Evolutionary conservation across 2,329 filamentous ascomycete species (phyloP), one percentile per base, ranked within the genome.

Genomic region (Laburnicola sp.): DNA sequence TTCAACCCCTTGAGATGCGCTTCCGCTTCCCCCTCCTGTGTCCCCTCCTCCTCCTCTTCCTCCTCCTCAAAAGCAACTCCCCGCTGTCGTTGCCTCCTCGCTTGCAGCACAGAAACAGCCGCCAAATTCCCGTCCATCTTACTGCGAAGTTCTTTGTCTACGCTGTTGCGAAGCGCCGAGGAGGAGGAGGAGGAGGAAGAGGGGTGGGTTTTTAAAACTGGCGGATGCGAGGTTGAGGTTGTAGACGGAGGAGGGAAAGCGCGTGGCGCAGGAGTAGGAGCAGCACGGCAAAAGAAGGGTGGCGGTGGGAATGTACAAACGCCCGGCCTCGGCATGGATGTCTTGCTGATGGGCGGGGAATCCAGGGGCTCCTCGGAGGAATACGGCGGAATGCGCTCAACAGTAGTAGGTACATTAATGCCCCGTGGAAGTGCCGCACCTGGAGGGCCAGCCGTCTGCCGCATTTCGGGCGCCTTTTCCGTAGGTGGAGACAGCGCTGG

Each of bases 391-490:
- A 25, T 28, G 7, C 10, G n/a, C 3, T 35, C 23, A 25, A 7
- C 31, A 11, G 21, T 31, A 6, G 11, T 35, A 8, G 16, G 16
- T 16, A 16, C 16, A 16, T 16, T 16, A 16, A 16, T 16, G 16
- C 16, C 16, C 16, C 16, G 16, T 16, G 16, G 16, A 16, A 16
- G 16, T 16, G 16, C 16, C 16, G 16, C 16, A 16, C 1, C 7
- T 34, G 3, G 40, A n/a, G 16, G 23, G 16, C 4, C 32, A 43
- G 30, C 11, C 21, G 43, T 43, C 10, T 49, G 46, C 38, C 25
- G 46, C 48, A 50, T 45, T 35, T 50, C 41, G 7, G 27, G 31
- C 27, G 23, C 38, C 35, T 42, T 46, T 28, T 26, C 10, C 9
- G 4, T 16, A 7, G 26, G 3, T 32, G 36, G 8, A 11, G 28